phyloP scores from a whole-genome alignment of 139 green algal genomes.

The Dunaliella sp. region DNA sequence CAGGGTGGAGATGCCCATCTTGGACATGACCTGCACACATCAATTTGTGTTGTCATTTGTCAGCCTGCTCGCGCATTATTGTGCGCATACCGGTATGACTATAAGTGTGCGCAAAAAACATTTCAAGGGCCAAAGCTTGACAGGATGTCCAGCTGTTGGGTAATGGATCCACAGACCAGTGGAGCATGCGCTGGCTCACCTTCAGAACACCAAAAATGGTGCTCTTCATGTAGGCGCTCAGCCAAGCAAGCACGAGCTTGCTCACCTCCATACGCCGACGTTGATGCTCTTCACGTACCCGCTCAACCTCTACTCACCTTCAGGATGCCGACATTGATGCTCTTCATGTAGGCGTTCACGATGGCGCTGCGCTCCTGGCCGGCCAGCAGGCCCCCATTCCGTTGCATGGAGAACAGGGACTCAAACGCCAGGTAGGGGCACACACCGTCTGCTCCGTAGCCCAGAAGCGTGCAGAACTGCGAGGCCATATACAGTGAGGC shows the following conservation, averaged over 20 bases:
- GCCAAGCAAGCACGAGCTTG: too few species aligned
- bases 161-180: too few species aligned
- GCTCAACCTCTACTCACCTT: conserved; percentile 46
- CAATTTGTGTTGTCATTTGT: too few species aligned
- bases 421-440: conserved; percentile 95
- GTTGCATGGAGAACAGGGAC: conserved; percentile 68
- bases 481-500: neutral
- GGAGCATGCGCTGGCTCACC: too few species aligned
- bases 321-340: conserved; percentile 54
- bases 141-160: neutral
- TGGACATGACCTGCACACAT: conserved; percentile 23
- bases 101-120: too few species aligned
- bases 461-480: conserved; percentile 88
- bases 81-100: too few species aligned
- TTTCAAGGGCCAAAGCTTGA: neutral
- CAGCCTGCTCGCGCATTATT: too few species aligned
- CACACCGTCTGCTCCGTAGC: conserved; percentile 90
- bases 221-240: too few species aligned
- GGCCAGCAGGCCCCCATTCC: conserved; percentile 69
- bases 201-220: too few species aligned
- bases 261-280: neutral
- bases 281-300: neutral
- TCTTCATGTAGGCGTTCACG: conserved; percentile 77
- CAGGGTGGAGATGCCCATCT: conserved; percentile 95
- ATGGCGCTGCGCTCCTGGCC: conserved; percentile 52